Conservation (phyloP, 2,329 filamentous ascomycete species). For the Mycosphaerelloides madeirae region DNA sequence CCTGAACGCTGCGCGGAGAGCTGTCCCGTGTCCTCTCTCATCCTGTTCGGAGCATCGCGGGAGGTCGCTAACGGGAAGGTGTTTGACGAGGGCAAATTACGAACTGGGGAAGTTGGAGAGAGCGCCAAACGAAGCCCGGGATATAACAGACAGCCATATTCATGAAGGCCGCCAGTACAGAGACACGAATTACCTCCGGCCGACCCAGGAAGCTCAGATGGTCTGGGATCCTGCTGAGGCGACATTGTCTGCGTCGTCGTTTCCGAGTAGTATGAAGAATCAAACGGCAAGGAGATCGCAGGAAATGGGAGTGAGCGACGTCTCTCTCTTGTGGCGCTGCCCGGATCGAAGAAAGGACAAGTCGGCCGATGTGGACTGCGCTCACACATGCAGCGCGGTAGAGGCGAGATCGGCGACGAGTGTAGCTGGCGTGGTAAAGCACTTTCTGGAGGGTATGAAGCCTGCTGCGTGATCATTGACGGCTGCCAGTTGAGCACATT, state of each 20-base stretch:
- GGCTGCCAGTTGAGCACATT: too few species aligned
- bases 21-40: too few species aligned
- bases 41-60: too few species aligned
- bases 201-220: constrained; percentile 17
- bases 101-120: constrained; percentile 3
- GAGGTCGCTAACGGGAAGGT: too few species aligned
- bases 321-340: constrained; percentile 7
- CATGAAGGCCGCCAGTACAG: constrained; percentile 20
- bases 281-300: constrained; percentile 10
- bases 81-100: background rate
- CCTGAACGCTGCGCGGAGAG: constrained; percentile 2
- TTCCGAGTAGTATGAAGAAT: constrained; percentile 4
- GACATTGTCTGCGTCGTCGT: too few species aligned
- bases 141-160: constrained; percentile 12
- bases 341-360: constrained; percentile 18
- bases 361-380: constrained; percentile 7
- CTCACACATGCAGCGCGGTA: constrained; percentile 12
- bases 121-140: constrained; percentile 15
- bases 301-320: constrained; percentile 5
- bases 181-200: constrained; percentile 12
- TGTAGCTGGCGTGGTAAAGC: too few species aligned
- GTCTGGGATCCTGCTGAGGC: constrained; percentile 4
- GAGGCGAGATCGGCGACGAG: background rate
- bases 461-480: too few species aligned
- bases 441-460: too few species aligned